Base-by-base conservation (phyloP, 2,329 filamentous ascomycete species). In the Botrytis sinoallii region DNA sequence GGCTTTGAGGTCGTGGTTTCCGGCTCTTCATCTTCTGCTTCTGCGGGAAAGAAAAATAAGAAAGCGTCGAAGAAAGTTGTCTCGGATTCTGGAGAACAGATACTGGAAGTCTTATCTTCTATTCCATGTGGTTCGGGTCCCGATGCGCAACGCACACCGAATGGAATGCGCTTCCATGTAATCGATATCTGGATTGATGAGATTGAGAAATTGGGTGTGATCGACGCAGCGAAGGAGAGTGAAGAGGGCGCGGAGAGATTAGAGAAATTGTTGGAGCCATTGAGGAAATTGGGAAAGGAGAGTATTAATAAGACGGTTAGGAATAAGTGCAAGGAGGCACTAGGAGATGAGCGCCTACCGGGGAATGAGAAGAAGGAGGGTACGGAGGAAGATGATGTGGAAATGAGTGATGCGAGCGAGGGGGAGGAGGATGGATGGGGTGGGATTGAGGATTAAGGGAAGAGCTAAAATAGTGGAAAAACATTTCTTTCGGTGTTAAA, bases 121-220 rank as follows among this genome's bases (percentile, higher is more conserved):
- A 82, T 83, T 74, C 83, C 85, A 29, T 78, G 85, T 57, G 29
- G 57, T 9, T 42, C 60, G 42, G 72, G 72, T 8, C 29, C 55
- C 14, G 72, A 64, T 35, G 66, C 68, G n/a, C 46, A 55, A 35
- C 81, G 82, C 70, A 90, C 97, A 1, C 92, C 95, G 0, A 92
- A 96, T 78, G 96, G 96, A 0, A 81, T 99, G 81, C 85, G 94
- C 76, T 90, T 97, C 82, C 96, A 99, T 83, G 88, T 95, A 22
- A 83, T 97, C 76, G 96, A 99, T 84, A 88, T 98, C 71, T 98
- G 93, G 89, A 88, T 97, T 14, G 96, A 98, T 82, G 95, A 98
- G 86, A 83, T 95, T 79, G 92, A 95, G 82, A 91, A 90, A 80
- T 88, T 90, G 48, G 88, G 90, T 71, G 85, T 88, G 52, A 77